Base-by-base conservation (phyloP, 495 filamentous ascomycete species). In the Hypoxylon subgilvum region DNA sequence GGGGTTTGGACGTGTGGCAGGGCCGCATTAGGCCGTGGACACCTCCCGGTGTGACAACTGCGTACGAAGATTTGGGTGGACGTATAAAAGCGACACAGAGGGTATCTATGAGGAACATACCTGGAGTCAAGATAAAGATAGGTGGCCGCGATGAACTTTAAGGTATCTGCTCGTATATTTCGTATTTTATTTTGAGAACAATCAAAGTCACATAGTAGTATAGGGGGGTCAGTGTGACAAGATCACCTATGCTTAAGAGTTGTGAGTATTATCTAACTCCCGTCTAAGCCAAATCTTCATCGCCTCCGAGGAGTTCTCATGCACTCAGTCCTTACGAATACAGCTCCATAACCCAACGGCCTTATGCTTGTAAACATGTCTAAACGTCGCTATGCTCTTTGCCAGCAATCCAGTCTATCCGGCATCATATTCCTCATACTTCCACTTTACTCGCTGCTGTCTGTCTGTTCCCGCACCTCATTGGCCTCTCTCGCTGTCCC, bases 1-100 rank as follows among this genome's bases (percentile, higher is more conserved):
- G 69, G 70, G 68, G 68, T 0, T 36, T 69, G 13, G 70, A 74
- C 17, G 68, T 74, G 1, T 72, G 66, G 44, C 60, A 71, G 16
- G 70, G 66, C 0, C 43, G 61, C 3, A 53, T 72, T 43, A 71
- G 69, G 57, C 66, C 69, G 1, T 73, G 68, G 72, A 66, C 60
- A n/a, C 61, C 67, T 13, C 66, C 67, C 1, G 65, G 70, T 0
- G 52, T 67, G 25, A 67, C 54, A 13, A 65, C 68, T 3, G 66
- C 52, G 21, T 65, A 68, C 30, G 50, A 68, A 8, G 64, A 69
- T 31, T 49, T 65, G 2, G 57, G 48, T 1, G 64, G 55, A 0
- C 61, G 50, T 4, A 49, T 52, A 18, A 64, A 52, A 12, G 69
- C 68, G 0, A 63, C 63, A 2, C 43, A 65, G 8, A 70, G 38